Evolutionary conservation across 202 grass and related monocot species (phyloP).

Genomic region (Saccharum hybrid): DNA sequence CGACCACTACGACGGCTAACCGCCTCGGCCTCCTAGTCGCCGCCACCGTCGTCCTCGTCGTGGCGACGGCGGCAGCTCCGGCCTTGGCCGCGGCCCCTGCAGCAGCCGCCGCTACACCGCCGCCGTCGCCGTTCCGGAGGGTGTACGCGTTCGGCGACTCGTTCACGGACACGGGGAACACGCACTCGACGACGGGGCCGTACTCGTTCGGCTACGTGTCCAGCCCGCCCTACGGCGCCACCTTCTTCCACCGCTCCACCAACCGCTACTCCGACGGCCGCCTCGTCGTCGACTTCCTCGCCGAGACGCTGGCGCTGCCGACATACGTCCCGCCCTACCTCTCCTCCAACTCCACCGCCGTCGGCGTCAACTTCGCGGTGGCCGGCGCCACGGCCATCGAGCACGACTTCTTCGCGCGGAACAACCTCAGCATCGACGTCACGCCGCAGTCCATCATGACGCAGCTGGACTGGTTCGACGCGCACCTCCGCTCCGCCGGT

Average conservation of each 20-base stretch:
- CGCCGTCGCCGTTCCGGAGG: conserved; percentile 45
- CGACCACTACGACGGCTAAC: background rate
- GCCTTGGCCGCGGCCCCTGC: background rate
- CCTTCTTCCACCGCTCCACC: conserved; percentile 92
- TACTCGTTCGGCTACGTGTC: conserved; percentile 93
- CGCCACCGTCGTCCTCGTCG: background rate
- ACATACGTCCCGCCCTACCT: conserved; percentile 81
- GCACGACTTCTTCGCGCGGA: conserved; percentile 74
- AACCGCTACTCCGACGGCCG: conserved; percentile 99
- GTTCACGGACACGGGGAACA: conserved; percentile 97
- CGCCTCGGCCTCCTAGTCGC: background rate
- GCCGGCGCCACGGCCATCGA: conserved; percentile 86
- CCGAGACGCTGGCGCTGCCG: conserved; percentile 51
- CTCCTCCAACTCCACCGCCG: background rate
- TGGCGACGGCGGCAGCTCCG: background rate
- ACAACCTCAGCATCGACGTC: conserved; percentile 81
- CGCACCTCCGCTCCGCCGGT: conserved; percentile 31
- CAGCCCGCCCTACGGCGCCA: conserved; percentile 81
- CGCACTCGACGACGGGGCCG: conserved; percentile 69
- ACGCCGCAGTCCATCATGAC: conserved; percentile 84
- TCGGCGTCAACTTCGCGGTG: conserved; percentile 84
- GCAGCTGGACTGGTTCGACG: conserved; percentile 77
- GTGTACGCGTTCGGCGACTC: conserved; percentile 97
- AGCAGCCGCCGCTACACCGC: too few relatives aligned
- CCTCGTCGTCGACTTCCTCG: conserved; percentile 92